These are phyloP conservation scores for Emergomyces orientalis DNA, from an alignment of 2,329 filamentous ascomycete species.

Conservation along the genomic window DNA sequence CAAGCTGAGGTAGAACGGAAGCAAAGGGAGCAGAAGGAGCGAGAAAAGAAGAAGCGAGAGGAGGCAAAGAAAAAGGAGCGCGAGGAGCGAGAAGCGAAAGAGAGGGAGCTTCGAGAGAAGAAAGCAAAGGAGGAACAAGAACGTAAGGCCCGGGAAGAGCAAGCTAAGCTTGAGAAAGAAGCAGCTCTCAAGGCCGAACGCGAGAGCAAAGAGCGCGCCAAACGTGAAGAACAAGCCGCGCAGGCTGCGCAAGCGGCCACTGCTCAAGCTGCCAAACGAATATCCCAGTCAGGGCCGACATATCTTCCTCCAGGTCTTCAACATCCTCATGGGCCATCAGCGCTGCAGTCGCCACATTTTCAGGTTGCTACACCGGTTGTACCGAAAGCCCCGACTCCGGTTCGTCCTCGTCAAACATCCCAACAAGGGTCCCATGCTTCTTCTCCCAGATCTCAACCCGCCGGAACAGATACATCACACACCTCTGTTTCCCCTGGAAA, in stretches of 20 bases:
- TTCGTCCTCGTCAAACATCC: constrained; percentile 64
- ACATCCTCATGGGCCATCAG: constrained; percentile 43
- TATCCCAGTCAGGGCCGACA: constrained; percentile 50
- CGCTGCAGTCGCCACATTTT: constrained; percentile 68
- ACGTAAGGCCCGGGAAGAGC: constrained; percentile 38
- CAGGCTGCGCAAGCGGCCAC: constrained; percentile 12
- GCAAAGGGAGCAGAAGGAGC: constrained; percentile 66
- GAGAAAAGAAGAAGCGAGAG: constrained; percentile 67
- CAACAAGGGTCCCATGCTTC: constrained; percentile 65
- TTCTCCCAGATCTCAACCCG: constrained; percentile 49
- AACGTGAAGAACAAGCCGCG: constrained; percentile 33
- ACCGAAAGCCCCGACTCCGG: constrained; percentile 73
- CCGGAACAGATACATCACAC: constrained; percentile 51
- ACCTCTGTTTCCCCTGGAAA: constrained; percentile 52
- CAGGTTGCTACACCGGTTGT: constrained; percentile 69
- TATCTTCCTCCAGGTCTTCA: constrained; percentile 46
- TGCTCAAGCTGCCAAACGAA: constrained; percentile 39
- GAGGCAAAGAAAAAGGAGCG: constrained; percentile 69
- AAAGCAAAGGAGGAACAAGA: constrained; percentile 56
- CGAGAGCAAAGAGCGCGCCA: constrained; percentile 41
- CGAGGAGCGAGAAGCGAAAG: constrained; percentile 50
- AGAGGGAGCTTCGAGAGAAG: constrained; percentile 65
- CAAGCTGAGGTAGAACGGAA: constrained; percentile 81
- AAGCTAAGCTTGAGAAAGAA: constrained; percentile 48
- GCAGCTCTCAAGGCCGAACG: constrained; percentile 36